Base-by-base conservation (phyloP, 2,329 filamentous ascomycete species). In the Hawksworthiomyces lignivorus region DNA sequence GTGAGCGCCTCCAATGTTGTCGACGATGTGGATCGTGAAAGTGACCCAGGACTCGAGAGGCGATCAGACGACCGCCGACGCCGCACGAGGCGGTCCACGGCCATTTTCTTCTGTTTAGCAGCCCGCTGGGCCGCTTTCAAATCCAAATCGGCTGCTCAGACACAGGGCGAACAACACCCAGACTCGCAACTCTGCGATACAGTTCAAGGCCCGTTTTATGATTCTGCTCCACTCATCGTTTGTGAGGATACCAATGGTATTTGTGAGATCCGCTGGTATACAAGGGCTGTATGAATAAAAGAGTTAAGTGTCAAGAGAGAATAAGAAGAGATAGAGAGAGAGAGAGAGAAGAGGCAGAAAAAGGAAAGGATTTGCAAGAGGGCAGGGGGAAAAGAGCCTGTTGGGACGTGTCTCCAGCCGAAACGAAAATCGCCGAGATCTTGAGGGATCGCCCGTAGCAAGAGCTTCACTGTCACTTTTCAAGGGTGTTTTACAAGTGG, bases 371-470 rank as follows among this genome's bases (percentile, higher is more conserved):
- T 41, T 24, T 41, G 39, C 31, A 29, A 15, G n/a, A n/a, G n/a
- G n/a, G n/a, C n/a, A n/a, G n/a, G n/a, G n/a, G n/a, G n/a, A n/a
- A n/a, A n/a, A n/a, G n/a, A n/a, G n/a, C n/a, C n/a, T n/a, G n/a
- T n/a, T n/a, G 30, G 38, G 30, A 41, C 18, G 22, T 34, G 22
- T 29, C 22, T 41, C n/a, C 27, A 35, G 24, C 38, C 31, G 38
- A 41, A 35, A 29, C 30, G 31, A 35, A 41, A 41, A 41, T 41
- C 30, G 30, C 30, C 38, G n/a, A 34, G 38, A 40, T 40, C 30
- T 33, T 35, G 30, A 28, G 29, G 38, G 38, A 35, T 41, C 38
- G 38, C 17, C 38, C n/a, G n/a, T n/a, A n/a, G n/a, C n/a, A n/a
- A n/a, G n/a, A n/a, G n/a, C n/a, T n/a, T n/a, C n/a, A n/a, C n/a